phyloP scores from a whole-genome alignment of 2,329 filamentous ascomycete genomes.

The Emmonsiellopsis sp. region DNA sequence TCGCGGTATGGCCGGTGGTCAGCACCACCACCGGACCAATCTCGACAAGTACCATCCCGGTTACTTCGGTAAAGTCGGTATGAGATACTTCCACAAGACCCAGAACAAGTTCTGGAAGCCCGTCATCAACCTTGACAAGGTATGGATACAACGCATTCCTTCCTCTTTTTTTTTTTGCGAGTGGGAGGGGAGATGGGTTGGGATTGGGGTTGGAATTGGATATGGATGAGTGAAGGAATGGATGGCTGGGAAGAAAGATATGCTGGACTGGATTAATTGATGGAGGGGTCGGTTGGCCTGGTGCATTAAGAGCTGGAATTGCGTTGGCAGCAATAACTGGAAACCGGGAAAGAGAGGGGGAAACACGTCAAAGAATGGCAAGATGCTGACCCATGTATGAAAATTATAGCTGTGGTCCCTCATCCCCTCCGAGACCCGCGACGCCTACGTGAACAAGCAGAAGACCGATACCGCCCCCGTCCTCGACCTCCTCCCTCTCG shows the following conservation, averaged over 20 bases:
- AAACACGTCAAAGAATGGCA: not conserved
- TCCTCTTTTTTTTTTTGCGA: not conserved
- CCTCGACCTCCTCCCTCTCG: slow-evolving; percentile 92
- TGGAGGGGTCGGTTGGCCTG: too few relatives aligned
- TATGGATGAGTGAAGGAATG: slow-evolving; percentile 1
- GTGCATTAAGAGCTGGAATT: too few relatives aligned
- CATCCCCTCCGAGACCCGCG: slow-evolving; percentile 83
- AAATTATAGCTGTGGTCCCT: slow-evolving; percentile 76
- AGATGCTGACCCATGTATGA: slow-evolving; percentile 1
- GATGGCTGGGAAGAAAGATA: not conserved
- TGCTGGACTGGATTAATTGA: not conserved
- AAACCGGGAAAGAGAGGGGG: not conserved
- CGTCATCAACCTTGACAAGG: slow-evolving; percentile 97
- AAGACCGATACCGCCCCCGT: slow-evolving; percentile 87
- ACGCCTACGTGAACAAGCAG: slow-evolving; percentile 72
- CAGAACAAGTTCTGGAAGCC: slow-evolving; percentile 98
- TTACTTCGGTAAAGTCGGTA: slow-evolving; percentile 98
- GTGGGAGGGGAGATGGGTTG: not conserved
- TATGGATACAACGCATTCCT: slow-evolving; percentile 34
- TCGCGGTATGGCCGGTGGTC: slow-evolving; percentile 90
- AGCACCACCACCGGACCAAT: slow-evolving; percentile 97
- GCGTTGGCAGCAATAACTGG: too few relatives aligned
- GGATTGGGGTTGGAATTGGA: not conserved
- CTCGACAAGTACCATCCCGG: slow-evolving; percentile 90
- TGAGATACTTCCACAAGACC: slow-evolving; percentile 95